phyloP scores from a whole-genome alignment of 129 eudicot genomes.

The Flaveria ramosissima region DNA sequence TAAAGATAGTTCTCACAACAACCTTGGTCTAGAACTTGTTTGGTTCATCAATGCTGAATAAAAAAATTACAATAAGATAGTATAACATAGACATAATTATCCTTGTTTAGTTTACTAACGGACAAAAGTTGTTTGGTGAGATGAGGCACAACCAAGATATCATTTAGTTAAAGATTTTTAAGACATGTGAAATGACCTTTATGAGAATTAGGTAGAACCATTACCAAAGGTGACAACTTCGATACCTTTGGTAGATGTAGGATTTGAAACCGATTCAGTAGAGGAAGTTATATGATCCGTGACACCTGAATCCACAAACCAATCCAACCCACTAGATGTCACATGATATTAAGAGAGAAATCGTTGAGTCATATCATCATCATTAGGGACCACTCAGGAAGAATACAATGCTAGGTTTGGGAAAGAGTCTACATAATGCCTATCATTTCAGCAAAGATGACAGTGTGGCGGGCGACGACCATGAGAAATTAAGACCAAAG shows the following conservation, averaged over 20 bases:
- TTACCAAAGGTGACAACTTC: too few species aligned
- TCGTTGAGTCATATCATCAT: not conserved
- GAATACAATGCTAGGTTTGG: not conserved
- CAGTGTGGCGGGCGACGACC: not conserved
- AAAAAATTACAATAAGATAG: not conserved
- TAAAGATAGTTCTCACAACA: too few species aligned
- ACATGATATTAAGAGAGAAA: not conserved
- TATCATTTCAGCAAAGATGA: not conserved
- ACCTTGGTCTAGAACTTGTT: not conserved
- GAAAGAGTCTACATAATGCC: not conserved
- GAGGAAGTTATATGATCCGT: not conserved
- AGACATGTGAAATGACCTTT: not conserved
- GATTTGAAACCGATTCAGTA: not conserved
- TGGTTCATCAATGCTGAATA: not conserved
- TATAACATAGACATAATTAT: not conserved
- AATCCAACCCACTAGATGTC: not conserved
- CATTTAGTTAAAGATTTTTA: not conserved
- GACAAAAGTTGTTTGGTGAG: not conserved
- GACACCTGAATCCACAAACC: not conserved
- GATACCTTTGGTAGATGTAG: too few species aligned
- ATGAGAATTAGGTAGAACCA: not conserved
- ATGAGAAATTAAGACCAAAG: too few species aligned
- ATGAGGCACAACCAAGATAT: not conserved
- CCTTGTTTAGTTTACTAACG: not conserved
- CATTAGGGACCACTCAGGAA: too few species aligned